Percentiles rank a stretch among this genome's conserved stretches.
Evolutionary conservation across 148 eudicot species (phyloP).

Genomic region (Heliamphora exappendiculata): DNA sequence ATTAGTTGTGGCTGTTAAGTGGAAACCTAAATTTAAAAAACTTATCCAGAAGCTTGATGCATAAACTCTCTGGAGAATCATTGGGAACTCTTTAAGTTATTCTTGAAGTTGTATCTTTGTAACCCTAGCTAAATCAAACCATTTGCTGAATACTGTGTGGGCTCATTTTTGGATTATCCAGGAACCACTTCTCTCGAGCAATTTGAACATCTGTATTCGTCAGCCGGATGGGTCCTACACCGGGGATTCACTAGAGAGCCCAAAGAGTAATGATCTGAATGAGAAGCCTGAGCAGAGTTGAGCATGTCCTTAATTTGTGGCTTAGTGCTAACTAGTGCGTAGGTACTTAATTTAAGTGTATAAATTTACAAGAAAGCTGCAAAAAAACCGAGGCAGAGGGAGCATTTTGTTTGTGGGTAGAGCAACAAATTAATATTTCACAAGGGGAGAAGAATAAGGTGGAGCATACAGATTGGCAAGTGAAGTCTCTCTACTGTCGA

Average conservation of each 20-base stretch:
- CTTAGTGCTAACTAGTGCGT: constrained; percentile 17
- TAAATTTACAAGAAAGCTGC: constrained; percentile 4
- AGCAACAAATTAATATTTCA: constrained; percentile 7
- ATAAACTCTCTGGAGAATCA: neutral
- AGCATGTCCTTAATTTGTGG: constrained; percentile 4
- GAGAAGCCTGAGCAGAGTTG: constrained; percentile 14
- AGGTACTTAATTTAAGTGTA: constrained; percentile 5
- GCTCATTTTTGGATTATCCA: constrained; percentile 13
- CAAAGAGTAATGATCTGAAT: constrained; percentile 24
- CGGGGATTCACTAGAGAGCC: constrained; percentile 48
- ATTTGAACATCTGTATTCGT: constrained; percentile 50
- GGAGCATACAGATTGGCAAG: constrained; percentile 5
- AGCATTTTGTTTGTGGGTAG: constrained; percentile 15
- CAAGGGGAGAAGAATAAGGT: constrained; percentile 5
- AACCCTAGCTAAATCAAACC: neutral
- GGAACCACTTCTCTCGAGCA: constrained; percentile 39
- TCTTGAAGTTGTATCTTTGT: neutral
- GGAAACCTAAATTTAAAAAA: neutral
- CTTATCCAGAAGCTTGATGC: constrained; percentile 2
- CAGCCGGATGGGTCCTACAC: constrained; percentile 55
- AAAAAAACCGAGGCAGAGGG: constrained; percentile 5
- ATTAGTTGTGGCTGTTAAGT: neutral
- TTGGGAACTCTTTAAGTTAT: neutral
- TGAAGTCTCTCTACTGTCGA: neutral
- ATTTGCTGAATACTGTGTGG: constrained; percentile 8